Evolutionary conservation across 2,329 filamentous ascomycete species (phyloP).

Genomic region (Corinectria fuckeliana): DNA sequence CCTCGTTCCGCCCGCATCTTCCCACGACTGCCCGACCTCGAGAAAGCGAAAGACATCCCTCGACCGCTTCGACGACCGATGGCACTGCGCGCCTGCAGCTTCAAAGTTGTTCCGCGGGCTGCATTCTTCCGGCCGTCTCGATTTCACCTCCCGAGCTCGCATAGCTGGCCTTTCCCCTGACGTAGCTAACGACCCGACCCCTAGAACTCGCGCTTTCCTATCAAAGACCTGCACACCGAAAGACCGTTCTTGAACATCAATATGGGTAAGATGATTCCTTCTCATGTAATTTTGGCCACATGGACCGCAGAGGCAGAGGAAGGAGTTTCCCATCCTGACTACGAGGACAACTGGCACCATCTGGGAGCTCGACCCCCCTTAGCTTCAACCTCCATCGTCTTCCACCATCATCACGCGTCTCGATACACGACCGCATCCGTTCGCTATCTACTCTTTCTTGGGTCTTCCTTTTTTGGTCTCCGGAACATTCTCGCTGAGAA

Average conservation of each 20-base stretch:
- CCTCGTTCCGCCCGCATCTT: slow-evolving; percentile 32
- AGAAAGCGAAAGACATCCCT: slow-evolving; percentile 29
- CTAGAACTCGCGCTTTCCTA: slow-evolving; percentile 42
- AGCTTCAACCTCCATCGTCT: slow-evolving; percentile 15
- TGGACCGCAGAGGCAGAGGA: slow-evolving; percentile 37
- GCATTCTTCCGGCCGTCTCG: slow-evolving; percentile 11
- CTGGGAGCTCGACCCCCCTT: slow-evolving; percentile 11
- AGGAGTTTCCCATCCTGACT: slow-evolving; percentile 26
- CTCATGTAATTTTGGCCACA: slow-evolving; percentile 38
- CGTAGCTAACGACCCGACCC: slow-evolving; percentile 34
- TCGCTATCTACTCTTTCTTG: slow-evolving; percentile 57
- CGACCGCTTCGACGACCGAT: slow-evolving; percentile 12
- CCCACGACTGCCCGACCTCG: slow-evolving; percentile 6
- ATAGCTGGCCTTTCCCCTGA: slow-evolving; percentile 34
- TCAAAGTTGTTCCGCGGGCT: slow-evolving; percentile 3
- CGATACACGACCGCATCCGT: slow-evolving; percentile 47
- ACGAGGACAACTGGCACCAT: slow-evolving; percentile 29
- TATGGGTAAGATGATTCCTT: slow-evolving; percentile 51
- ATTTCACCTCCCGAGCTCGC: slow-evolving; percentile 24
- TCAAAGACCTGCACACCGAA: slow-evolving; percentile 35
- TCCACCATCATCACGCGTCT: slow-evolving; percentile 36
- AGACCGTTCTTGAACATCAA: slow-evolving; percentile 49
- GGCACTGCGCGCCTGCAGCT: slow-evolving; percentile 11
- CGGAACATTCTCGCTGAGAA: slow-evolving; percentile 35
- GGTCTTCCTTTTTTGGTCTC: slow-evolving; percentile 46